Evolutionary conservation across 192 early-diverging fungal genomes (phyloP), one percentile per base, ranked within the genome.

Genomic region (Backusella psychrophila): DNA sequence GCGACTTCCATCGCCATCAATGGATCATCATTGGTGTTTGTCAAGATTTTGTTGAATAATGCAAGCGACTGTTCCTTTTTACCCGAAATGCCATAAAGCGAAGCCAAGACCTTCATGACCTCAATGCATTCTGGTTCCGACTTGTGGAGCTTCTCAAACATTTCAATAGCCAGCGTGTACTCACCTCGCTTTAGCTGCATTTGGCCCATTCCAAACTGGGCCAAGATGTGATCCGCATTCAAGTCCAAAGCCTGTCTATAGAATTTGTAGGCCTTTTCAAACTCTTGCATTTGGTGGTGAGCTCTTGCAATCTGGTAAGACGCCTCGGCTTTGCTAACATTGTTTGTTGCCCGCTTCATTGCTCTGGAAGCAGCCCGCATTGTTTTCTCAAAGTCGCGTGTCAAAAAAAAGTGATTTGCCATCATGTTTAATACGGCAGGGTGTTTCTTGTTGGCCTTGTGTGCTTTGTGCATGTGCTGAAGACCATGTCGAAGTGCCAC

Each of bases 151-250:
- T 86, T 86, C 74, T 91, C 87, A 75, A 90, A 90, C 15, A 84
- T 84, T 31, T 85, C 75, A 19, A 80, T 85, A 8, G 87, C 84
- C 11, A 77, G 44, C 29, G 84, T 82, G 69, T 82, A 75, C 73
- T 86, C 85, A 17, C 78, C 87, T 84, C 76, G 72, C 34, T 81
- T 83, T 11, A 96, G 78, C 38, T 90, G 85, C 80, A 93, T 90
- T 80, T 96, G 92, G 1, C 93, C 95, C 49, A 95, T 78, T 3
- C 92, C 92, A 79, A 91, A 97, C 75, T 90, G 91, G 21, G 91
- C 89, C 72, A 91, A 41, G 1, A 87, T 56, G 69, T 96, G 93
- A 14, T 85, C 79, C 4, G 90, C 88, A 85, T 95, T 92, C 74
- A 92, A 82, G 9, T 78, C 79, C 17, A 90, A 80, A 26, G 92